Conservation (phyloP, 768 basidiomycete genomes). For the Austroboletus eburneus region DNA sequence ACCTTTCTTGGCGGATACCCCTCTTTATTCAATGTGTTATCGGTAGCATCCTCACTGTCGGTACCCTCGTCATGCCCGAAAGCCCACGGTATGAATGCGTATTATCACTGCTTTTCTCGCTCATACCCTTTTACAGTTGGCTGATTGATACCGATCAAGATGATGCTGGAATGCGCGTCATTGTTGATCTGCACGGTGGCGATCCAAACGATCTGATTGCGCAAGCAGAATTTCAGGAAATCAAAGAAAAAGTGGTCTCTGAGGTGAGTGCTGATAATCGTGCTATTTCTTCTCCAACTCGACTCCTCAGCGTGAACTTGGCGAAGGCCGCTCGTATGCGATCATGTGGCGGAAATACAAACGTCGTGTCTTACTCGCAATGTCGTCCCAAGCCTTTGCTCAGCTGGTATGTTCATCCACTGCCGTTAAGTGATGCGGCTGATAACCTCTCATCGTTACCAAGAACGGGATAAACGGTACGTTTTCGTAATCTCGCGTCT, state of each 20-base stretch:
- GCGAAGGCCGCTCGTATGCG: slow-evolving; percentile 70
- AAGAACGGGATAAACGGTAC: slow-evolving; percentile 94
- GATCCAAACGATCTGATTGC: slow-evolving; percentile 64
- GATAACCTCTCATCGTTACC: background rate
- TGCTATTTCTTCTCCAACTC: background rate
- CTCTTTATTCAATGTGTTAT: slow-evolving; percentile 87
- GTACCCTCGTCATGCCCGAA: slow-evolving; percentile 84
- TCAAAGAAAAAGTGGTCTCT: slow-evolving; percentile 71
- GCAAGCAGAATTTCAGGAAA: slow-evolving; percentile 82
- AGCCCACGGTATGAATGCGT: slow-evolving; percentile 66
- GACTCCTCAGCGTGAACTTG: slow-evolving; percentile 58
- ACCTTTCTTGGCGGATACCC: slow-evolving; percentile 89
- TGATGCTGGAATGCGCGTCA: slow-evolving; percentile 76
- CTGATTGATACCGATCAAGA: slow-evolving; percentile 86
- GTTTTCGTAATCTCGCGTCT: slow-evolving; percentile 13
- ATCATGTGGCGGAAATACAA: slow-evolving; percentile 88
- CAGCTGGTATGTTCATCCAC: slow-evolving; percentile 65
- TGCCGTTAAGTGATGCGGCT: background rate
- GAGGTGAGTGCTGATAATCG: slow-evolving; percentile 44
- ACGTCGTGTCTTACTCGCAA: slow-evolving; percentile 83
- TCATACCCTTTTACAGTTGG: slow-evolving; percentile 50
- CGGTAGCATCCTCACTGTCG: slow-evolving; percentile 71
- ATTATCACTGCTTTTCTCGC: background rate
- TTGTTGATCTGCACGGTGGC: slow-evolving; percentile 87
- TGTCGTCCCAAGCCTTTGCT: slow-evolving; percentile 94